Evolutionary conservation across 2,329 filamentous ascomycete species (phyloP), one percentile per base, ranked within the genome.

Genomic region (Diaporthe vexans): DNA sequence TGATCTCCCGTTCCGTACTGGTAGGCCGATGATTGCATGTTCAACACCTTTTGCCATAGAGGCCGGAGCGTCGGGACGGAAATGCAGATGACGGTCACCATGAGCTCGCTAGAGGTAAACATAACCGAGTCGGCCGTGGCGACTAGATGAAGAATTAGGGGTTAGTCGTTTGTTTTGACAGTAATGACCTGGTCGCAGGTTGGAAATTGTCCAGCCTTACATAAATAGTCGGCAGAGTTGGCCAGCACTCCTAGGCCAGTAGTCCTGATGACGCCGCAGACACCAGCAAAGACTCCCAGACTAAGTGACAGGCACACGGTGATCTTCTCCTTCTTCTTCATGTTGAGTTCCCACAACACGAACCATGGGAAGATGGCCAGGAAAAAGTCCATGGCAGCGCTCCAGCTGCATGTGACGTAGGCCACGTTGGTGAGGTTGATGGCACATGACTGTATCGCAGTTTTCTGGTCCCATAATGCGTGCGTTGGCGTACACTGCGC

Each of bases 351-450:
- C 67, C 67, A 70, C 29, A 70, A 33, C 51, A 70, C 26, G 21
- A 57, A 70, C 67, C 67, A 70, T 13, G 67, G 67, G 37, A 70
- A 70, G 6, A 70, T 33, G 29, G 67, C 67, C 19, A 70, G 67
- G 17, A 70, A 70, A 11, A 70, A 70, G 52, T 70, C 67, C 67
- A 70, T 70, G 24, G 67, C 67, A n/a, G 67, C 67, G 67, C 35
- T 57, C 67, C 67, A 70, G 29, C 67, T 57, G 17, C 67, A 70
- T 17, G 54, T 70, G 15, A 70, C 67, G 35, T 57, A 70, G 24
- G 67, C 67, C 26, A 70, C 3, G 21, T 70, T 70, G 33, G 67
- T 70, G 51, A 70, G 67, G 7, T 17, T 70, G 37, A 70, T 57
- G n/a, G 67, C 17, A 17, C 67, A 70, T 33, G 67, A 26, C 17